Percentiles rank a stretch among this genome's conserved stretches.
These are phyloP conservation scores for Aspergillus indologenus DNA, from an alignment of 495 filamentous ascomycete genomes.

Conservation along the genomic window DNA sequence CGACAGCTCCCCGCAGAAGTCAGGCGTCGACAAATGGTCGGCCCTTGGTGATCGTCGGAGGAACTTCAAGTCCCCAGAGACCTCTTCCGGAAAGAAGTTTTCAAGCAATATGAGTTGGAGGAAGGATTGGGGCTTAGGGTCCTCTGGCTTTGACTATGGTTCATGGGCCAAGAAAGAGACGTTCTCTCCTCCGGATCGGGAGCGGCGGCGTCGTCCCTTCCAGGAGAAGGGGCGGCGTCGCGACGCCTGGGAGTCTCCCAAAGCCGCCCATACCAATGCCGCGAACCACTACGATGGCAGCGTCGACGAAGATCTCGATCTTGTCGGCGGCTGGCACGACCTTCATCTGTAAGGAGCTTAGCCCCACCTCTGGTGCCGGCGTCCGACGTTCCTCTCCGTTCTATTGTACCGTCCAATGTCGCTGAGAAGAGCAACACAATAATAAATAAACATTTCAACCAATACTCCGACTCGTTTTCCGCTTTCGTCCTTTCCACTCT, in stretches of 20 bases:
- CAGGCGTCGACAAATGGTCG: constrained; percentile 79
- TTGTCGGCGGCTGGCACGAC: constrained; percentile 86
- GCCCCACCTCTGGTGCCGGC: constrained; percentile 5
- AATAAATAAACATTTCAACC: constrained; percentile 4
- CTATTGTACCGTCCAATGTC: constrained; percentile 12
- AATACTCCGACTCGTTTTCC: constrained; percentile 16
- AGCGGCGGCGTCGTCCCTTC: constrained; percentile 35
- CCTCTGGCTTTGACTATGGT: constrained; percentile 49
- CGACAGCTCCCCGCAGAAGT: constrained; percentile 53
- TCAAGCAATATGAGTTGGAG: constrained; percentile 42
- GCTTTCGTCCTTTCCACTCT: constrained; percentile 11
- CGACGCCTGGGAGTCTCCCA: constrained; percentile 36
- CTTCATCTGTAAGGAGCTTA: constrained; percentile 42
- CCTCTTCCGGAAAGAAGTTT: constrained; percentile 41
- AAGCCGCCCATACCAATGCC: constrained; percentile 27
- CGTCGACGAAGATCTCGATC: constrained; percentile 74
- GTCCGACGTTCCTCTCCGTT: constrained; percentile 9
- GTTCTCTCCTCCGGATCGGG: constrained; percentile 26
- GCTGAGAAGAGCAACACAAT: constrained; percentile 7
- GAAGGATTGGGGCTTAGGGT: constrained; percentile 53
- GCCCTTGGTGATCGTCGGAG: constrained; percentile 77
- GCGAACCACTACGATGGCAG: constrained; percentile 47
- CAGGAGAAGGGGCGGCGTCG: constrained; percentile 66
- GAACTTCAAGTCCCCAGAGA: constrained; percentile 53
- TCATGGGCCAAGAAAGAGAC: constrained; percentile 52